Percentiles rank a stretch among this genome's conserved stretches.
phyloP scores from a whole-genome alignment of 1,284 basidiomycete genomes.

The Tylopilus sp. region DNA sequence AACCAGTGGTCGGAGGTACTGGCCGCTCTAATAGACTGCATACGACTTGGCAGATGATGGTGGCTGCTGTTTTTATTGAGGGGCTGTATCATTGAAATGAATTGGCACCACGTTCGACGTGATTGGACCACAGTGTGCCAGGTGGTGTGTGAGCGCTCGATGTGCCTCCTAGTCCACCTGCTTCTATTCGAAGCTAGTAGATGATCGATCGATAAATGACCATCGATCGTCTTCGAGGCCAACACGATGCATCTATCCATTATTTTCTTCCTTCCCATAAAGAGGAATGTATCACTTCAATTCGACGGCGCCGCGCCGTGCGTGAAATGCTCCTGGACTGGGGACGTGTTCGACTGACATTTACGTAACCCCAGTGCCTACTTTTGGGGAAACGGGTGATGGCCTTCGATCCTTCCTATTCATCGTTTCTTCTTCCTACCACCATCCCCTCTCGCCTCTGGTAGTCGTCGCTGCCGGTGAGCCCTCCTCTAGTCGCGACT shows the following conservation, averaged over 20 bases:
- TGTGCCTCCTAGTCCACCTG: conserved; percentile 25
- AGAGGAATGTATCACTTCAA: too few species aligned
- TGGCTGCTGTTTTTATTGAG: neutral
- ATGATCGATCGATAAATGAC: conserved; percentile 11
- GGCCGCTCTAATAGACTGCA: neutral
- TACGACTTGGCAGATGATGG: neutral
- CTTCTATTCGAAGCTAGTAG: conserved; percentile 10
- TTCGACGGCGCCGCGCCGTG: too few species aligned
- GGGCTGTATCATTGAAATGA: neutral
- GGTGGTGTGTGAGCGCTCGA: conserved; percentile 12
- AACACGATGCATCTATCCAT: conserved; percentile 16
- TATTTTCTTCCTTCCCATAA: neutral
- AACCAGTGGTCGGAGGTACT: neutral
- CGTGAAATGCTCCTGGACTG: too few species aligned
- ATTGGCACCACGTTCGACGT: neutral
- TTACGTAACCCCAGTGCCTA: conserved; percentile 32
- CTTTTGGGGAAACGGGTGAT: conserved; percentile 31
- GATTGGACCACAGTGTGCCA: conserved; percentile 19
- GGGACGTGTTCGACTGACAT: neutral
- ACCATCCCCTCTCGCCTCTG: conserved; percentile 10
- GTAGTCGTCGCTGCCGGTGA: conserved; percentile 4
- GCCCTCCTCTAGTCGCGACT: conserved; percentile 9
- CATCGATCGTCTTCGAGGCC: conserved; percentile 14
- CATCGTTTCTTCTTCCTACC: conserved; percentile 17
- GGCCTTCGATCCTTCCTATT: neutral